Conservation (phyloP, 495 filamentous ascomycete genomes). For the Patellaria atrata region DNA sequence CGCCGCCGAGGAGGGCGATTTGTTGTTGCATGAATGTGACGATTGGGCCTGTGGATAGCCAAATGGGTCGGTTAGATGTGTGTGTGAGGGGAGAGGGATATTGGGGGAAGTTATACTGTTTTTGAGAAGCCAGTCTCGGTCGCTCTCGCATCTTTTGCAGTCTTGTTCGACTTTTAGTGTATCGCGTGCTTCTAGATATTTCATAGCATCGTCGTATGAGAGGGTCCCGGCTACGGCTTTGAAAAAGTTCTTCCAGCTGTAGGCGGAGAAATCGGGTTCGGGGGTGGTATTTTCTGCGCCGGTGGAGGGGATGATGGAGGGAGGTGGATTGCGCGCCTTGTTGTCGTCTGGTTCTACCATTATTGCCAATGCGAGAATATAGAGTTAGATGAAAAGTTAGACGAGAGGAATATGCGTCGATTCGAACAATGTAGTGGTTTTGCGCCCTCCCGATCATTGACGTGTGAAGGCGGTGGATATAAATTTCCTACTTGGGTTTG, state of each 20-base stretch:
- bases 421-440: too few relatives aligned
- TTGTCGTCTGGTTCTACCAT: too few relatives aligned
- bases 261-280: slow-evolving; percentile 21
- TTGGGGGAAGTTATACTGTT: slow-evolving; percentile 39
- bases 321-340: slow-evolving; percentile 1
- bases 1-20: slow-evolving; percentile 59
- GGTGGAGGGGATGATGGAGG: slow-evolving; percentile 3
- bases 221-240: slow-evolving; percentile 54
- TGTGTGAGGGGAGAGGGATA: background rate
- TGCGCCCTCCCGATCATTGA: too few relatives aligned
- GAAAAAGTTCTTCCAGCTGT: slow-evolving; percentile 68
- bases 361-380: too few relatives aligned
- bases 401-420: too few relatives aligned
- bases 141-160: slow-evolving; percentile 61
- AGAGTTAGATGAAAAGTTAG: too few relatives aligned
- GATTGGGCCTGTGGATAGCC: slow-evolving; percentile 42
- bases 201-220: slow-evolving; percentile 43
- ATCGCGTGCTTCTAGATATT: slow-evolving; percentile 56
- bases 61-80: background rate
- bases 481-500: too few relatives aligned
- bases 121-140: slow-evolving; percentile 63
- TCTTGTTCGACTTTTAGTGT: slow-evolving; percentile 50
- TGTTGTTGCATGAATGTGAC: slow-evolving; percentile 73
- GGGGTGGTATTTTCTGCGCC: slow-evolving; percentile 7
- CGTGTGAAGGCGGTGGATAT: too few relatives aligned